These are phyloP conservation scores for Sclerotinia spermophila DNA, from an alignment of 2,329 filamentous ascomycete species.

Conservation along the genomic window DNA sequence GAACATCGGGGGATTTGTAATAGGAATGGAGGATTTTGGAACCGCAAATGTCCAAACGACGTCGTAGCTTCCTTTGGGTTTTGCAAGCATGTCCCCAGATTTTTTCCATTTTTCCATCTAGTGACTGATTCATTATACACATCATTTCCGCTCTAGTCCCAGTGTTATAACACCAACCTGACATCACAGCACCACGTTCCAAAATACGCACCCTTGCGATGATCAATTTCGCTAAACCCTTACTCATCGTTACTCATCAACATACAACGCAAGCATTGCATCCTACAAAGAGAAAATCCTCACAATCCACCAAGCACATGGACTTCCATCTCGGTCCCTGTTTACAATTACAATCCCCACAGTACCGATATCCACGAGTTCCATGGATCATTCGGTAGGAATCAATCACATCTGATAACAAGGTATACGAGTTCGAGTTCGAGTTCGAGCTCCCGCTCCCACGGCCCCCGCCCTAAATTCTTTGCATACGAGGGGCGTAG, in stretches of 20 bases:
- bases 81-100: background rate
- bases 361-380: background rate
- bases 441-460: no score
- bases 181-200: background rate
- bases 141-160: background rate
- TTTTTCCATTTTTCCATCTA: background rate
- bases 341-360: background rate
- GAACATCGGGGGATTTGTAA: background rate
- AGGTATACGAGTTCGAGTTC: background rate
- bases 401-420: background rate
- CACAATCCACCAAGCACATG: background rate
- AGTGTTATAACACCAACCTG: background rate
- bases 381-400: background rate
- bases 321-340: background rate
- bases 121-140: background rate
- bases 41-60: no score
- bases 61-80: background rate
- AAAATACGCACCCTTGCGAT: background rate
- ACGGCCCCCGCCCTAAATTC: background rate
- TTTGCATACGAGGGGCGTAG: no score
- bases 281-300: background rate
- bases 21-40: background rate
- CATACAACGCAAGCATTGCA: background rate
- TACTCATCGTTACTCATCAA: background rate
- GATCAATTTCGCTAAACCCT: background rate